Conservation (phyloP, 805 yeast genomes). For the Ogataea zsoltii region DNA sequence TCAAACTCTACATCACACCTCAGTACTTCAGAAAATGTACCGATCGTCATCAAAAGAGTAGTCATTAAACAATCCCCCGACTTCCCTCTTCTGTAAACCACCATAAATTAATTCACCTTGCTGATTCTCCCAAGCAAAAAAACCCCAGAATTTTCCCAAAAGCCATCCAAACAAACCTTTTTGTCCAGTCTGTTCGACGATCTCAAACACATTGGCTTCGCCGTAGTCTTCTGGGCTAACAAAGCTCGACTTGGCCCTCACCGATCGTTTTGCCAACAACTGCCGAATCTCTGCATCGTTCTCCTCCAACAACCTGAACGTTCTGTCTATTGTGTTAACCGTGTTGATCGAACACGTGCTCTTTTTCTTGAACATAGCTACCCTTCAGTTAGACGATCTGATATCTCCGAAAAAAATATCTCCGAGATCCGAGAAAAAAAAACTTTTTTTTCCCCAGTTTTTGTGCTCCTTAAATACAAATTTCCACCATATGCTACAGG, state of each 20-base stretch:
- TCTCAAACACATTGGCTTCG: slow-evolving; percentile 2
- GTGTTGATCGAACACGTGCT: slow-evolving; percentile 16
- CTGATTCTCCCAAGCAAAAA: slow-evolving; percentile 1
- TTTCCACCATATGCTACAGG: slow-evolving; percentile 2
- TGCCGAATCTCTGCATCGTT: slow-evolving; percentile 8
- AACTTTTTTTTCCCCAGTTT: not conserved
- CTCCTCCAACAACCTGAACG: slow-evolving; percentile 10
- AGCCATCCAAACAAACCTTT: slow-evolving; percentile 3
- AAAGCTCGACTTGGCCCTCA: slow-evolving; percentile 16
- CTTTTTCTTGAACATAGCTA: slow-evolving; percentile 9
- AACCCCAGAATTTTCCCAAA: slow-evolving; percentile 1
- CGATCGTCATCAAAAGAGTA: slow-evolving; percentile 14
- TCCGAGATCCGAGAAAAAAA: no score
- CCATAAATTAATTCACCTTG: not conserved
- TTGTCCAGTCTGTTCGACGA: slow-evolving; percentile 1
- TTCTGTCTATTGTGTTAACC: slow-evolving; percentile 13
- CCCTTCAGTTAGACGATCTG: no score
- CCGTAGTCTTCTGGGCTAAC: slow-evolving; percentile 9
- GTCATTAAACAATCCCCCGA: slow-evolving; percentile 7
- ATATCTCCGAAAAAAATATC: not conserved
- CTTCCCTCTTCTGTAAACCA: slow-evolving; percentile 9
- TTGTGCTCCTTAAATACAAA: not conserved
- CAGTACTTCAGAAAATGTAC: slow-evolving; percentile 1
- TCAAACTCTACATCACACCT: no score
- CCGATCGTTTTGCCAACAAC: slow-evolving; percentile 6